Evolutionary conservation across 768 basidiomycete genomes (phyloP).

Genomic region (Coprinopsis sp.): DNA sequence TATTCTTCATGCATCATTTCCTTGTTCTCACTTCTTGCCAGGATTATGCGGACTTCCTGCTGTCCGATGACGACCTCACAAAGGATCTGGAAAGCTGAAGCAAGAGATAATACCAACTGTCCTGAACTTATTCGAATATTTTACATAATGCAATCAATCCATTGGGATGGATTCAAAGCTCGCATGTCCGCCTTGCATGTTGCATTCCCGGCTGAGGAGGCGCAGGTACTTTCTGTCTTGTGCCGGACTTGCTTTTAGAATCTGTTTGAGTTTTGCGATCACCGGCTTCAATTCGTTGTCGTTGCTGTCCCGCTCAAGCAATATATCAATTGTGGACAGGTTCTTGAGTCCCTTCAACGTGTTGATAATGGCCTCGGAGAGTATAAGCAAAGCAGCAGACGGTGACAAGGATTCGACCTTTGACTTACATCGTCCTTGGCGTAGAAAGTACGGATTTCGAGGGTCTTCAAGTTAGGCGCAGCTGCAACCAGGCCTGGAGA

Average conservation of each 20-base stretch:
- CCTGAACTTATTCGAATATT: too few species aligned
- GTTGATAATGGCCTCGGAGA: not conserved
- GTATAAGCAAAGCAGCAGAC: not conserved
- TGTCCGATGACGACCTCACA: conserved; percentile 6
- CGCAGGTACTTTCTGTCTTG: conserved; percentile 3
- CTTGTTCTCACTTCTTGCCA: not conserved
- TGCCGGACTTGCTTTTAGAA: not conserved
- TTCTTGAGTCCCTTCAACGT: not conserved
- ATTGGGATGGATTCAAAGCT: not conserved
- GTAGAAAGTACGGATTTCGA: not conserved
- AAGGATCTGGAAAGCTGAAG: conserved; percentile 1
- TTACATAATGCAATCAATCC: not conserved
- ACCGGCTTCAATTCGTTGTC: not conserved
- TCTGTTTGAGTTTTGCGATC: not conserved
- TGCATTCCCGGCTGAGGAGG: not conserved
- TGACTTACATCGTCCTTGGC: not conserved
- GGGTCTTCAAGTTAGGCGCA: not conserved
- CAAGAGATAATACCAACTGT: too few species aligned
- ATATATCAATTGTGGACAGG: conserved; percentile 2
- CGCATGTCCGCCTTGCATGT: not conserved
- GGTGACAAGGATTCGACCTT: not conserved
- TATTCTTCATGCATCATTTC: not conserved
- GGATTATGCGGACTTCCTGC: conserved; percentile 11
- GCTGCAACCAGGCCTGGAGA: conserved; percentile 3
- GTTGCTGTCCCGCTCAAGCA: not conserved